Conservation (phyloP, 768 basidiomycete genomes). For the Tubosaeta sp. region DNA sequence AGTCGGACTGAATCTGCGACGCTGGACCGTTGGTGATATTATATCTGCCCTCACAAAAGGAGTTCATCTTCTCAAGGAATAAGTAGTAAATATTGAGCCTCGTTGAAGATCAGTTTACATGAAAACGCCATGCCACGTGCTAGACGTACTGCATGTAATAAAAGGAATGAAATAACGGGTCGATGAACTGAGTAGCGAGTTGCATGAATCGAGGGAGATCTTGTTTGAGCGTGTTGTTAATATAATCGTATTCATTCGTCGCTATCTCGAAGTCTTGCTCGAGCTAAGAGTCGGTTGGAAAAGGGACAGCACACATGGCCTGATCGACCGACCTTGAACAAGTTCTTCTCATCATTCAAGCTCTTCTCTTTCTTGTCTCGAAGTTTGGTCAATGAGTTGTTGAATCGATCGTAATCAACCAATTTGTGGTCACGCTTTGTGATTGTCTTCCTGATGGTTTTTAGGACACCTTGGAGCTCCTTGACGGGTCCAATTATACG, state of each 20-base stretch:
- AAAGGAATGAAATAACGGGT: conserved; percentile 97
- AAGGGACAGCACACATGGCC: neutral
- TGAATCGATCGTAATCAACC: conserved; percentile 92
- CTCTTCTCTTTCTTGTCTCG: conserved; percentile 99
- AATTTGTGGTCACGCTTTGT: conserved; percentile 98
- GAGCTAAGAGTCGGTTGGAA: conserved; percentile 43
- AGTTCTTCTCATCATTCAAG: conserved; percentile 91
- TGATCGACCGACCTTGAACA: conserved; percentile 72
- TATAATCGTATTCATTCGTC: conserved; percentile 89
- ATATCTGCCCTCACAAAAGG: conserved; percentile 78
- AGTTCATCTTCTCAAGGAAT: conserved; percentile 89
- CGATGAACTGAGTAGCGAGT: conserved; percentile 84
- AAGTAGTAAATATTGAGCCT: conserved; percentile 94
- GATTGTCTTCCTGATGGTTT: conserved; percentile 88
- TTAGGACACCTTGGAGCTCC: conserved; percentile 83
- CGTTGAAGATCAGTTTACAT: neutral
- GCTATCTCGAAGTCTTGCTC: conserved; percentile 96
- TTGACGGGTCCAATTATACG: conserved; percentile 82
- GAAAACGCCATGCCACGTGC: neutral
- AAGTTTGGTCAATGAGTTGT: conserved; percentile 92
- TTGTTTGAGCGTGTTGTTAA: conserved; percentile 84
- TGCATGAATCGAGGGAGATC: conserved; percentile 93
- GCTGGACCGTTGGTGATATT: conserved; percentile 61
- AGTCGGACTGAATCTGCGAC: conserved; percentile 70
- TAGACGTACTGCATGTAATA: conserved; percentile 95